phyloP scores from a whole-genome alignment of 192 early-diverging fungal species.

The Mortierella hygrophila region DNA sequence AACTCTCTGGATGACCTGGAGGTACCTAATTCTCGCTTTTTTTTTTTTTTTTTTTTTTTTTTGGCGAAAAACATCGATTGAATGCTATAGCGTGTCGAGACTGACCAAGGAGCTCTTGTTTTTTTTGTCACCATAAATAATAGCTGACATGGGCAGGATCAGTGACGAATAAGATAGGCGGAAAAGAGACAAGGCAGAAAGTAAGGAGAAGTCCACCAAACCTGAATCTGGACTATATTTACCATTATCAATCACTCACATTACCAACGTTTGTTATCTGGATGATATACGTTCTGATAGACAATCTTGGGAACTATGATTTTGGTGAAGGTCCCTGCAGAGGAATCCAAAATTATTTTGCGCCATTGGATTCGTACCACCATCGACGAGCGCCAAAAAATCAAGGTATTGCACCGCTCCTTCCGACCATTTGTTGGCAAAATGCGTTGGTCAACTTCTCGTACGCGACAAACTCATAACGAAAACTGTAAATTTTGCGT shows the following conservation, averaged over 20 bases:
- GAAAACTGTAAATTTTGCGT: background rate
- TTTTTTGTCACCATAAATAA: background rate
- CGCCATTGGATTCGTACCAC: constrained; percentile 39
- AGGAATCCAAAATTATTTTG: constrained; percentile 32
- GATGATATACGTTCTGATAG: constrained; percentile 1
- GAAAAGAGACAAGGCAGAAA: constrained; percentile 21
- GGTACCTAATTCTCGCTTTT: constrained; percentile 3
- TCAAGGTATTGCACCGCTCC: constrained; percentile 2
- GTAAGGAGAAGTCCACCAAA: background rate
- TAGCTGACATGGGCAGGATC: constrained; percentile 52
- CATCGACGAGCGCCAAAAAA: constrained; percentile 35
- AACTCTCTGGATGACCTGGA: constrained; percentile 10
- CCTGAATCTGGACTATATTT: background rate
- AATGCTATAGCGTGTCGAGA: too few species aligned
- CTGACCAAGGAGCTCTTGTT: background rate
- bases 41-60: too few species aligned
- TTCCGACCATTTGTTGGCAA: background rate
- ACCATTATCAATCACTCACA: too few species aligned
- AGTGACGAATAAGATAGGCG: constrained; percentile 24
- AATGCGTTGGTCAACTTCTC: background rate
- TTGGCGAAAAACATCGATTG: too few species aligned
- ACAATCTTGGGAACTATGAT: constrained; percentile 40
- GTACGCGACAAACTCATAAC: background rate
- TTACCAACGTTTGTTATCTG: background rate
- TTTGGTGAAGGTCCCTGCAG: constrained; percentile 14